A percentile compares a stretch with the other conserved stretches of the same genome.
phyloP scores from a whole-genome alignment of 805 yeast genomes.

The Lachancea nothofagi region DNA sequence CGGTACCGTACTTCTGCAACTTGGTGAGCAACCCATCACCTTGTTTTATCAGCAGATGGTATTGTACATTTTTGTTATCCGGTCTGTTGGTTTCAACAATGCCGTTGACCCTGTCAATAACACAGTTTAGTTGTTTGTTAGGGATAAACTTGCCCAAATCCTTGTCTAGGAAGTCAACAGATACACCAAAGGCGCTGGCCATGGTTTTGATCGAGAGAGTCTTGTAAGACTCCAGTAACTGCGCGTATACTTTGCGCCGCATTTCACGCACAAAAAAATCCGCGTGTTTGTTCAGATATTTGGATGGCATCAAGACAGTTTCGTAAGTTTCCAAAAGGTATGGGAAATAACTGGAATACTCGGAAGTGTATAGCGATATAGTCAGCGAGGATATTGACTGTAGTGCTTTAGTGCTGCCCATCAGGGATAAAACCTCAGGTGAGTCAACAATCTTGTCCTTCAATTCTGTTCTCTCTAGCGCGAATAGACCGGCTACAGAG shows the following conservation, averaged over 20 bases:
- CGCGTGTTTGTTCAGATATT: constrained; percentile 71
- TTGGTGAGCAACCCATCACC: constrained; percentile 92
- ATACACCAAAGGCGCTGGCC: constrained; percentile 92
- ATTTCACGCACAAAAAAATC: constrained; percentile 84
- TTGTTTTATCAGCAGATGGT: constrained; percentile 78
- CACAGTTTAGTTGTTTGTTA: constrained; percentile 88
- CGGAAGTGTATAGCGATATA: constrained; percentile 82
- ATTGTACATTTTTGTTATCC: constrained; percentile 92
- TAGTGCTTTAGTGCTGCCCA: constrained; percentile 62
- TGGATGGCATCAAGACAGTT: constrained; percentile 55
- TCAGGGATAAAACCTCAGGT: constrained; percentile 82
- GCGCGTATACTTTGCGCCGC: constrained; percentile 92
- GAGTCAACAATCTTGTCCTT: constrained; percentile 84
- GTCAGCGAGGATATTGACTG: constrained; percentile 80
- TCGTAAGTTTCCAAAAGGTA: constrained; percentile 74
- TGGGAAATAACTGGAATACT: constrained; percentile 74
- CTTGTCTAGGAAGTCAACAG: constrained; percentile 75
- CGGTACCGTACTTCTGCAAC: constrained; percentile 94
- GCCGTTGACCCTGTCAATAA: constrained; percentile 91
- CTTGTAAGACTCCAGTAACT: constrained; percentile 88
- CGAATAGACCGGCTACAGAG: constrained; percentile 77
- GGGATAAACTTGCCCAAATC: constrained; percentile 91
- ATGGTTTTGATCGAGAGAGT: constrained; percentile 83
- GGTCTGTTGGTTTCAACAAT: constrained; percentile 94
- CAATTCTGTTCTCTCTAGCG: constrained; percentile 77